A percentile compares a stretch with the other conserved stretches of the same genome.
Conservation (phyloP, 2,329 filamentous ascomycete genomes). For the Colletotrichum costaricense region DNA sequence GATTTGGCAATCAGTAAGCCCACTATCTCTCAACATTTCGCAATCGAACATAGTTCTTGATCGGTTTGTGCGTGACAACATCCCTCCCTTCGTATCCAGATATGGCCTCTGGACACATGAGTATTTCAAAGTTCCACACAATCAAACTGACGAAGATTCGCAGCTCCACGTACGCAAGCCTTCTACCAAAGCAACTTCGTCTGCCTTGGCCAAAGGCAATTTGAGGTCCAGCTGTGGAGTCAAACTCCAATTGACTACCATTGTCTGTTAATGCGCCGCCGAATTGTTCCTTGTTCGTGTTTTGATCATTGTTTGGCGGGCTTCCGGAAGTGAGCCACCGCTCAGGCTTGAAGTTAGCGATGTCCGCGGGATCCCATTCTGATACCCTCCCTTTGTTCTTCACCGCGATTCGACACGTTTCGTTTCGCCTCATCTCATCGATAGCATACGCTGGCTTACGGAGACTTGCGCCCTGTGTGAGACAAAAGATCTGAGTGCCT, state of each 20-base stretch:
- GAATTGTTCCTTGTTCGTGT: background rate
- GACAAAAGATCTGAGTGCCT: conserved; percentile 42
- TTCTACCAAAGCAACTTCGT: conserved; percentile 51
- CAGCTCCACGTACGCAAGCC: conserved; percentile 49
- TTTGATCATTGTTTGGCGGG: background rate
- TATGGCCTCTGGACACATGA: background rate
- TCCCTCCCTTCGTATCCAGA: background rate
- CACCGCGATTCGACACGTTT: conserved; percentile 21
- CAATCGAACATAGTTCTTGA: background rate
- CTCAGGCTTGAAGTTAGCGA: conserved; percentile 15
- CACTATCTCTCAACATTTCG: background rate
- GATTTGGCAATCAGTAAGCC: too few species aligned
- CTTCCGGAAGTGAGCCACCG: background rate
- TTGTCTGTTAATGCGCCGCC: background rate
- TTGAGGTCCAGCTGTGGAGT: conserved; percentile 46
- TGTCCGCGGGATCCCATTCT: conserved; percentile 15
- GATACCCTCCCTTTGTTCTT: conserved; percentile 35
- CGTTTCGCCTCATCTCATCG: conserved; percentile 41
- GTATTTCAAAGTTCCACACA: conserved; percentile 49
- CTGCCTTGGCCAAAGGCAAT: conserved; percentile 49
- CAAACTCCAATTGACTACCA: conserved; percentile 38
- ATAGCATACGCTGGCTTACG: conserved; percentile 41
- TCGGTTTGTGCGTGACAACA: background rate
- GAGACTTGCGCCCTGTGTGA: conserved; percentile 42
- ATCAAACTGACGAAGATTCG: conserved; percentile 47